Evolutionary conservation across 2,329 filamentous ascomycete species (phyloP), one percentile per base, ranked within the genome.

Genomic region (Aspergillus novoparasiticus): DNA sequence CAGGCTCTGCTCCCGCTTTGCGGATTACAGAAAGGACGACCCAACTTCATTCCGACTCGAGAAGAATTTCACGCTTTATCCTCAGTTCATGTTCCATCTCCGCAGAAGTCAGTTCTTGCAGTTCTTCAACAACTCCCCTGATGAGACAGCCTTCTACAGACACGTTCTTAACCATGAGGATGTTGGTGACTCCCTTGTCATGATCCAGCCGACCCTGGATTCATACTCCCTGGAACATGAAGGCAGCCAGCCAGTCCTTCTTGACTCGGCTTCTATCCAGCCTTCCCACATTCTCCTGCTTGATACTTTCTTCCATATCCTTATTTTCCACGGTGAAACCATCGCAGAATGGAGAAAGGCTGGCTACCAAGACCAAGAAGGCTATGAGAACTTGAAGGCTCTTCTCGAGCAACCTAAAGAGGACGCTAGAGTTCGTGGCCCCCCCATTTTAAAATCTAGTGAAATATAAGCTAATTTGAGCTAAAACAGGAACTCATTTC

Each of bases 81-180:
- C 95, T 30, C 95, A 99, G 77, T 99, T 99, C 82, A 99, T 99
- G 95, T 99, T 99, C 85, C 95, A 99, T 79, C 86, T 99, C 65
- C 91, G 95, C 71, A 89, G 95, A 79, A 97, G 93, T 80, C 95
- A 98, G 79, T 99, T 99, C 84, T 81, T 99, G 68, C 95, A 99
- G 76, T 94, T 99, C 62, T 99, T 99, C 87, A 99, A 99, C 84
- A 99, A 98, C 79, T 98, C 94, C 0, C 95, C 95, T 9, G 95
- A 99, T 72, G 95, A 99, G 80, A 99, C 95, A 28, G 95, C 95
- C n/a, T 99, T 99, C 80, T 97, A 98, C 77, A 88, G 95, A 65
- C 95, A 99, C 75, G 93, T 99, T 3, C 85, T 99, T 67, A 96
- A 98, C 77, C 94, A 98, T 73, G 95, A 99, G 79, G 95, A 98